Base-by-base conservation (phyloP, 768 basidiomycete species). In the Russula dissimulans region DNA sequence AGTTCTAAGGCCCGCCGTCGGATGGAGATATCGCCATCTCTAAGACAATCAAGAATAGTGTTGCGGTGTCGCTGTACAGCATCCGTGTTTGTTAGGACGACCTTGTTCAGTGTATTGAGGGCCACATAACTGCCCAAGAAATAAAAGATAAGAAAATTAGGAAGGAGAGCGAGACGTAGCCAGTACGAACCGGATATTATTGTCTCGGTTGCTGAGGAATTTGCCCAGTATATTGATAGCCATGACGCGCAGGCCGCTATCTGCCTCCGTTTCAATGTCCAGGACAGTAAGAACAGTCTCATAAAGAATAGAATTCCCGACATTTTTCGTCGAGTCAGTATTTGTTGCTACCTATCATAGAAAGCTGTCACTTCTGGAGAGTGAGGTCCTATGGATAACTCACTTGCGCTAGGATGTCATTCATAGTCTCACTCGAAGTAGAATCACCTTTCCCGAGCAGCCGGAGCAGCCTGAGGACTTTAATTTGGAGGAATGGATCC, bases 11-110 rank as follows among this genome's bases (percentile, higher is more conserved):
- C 97, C 58, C 97, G 87, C 46, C 97, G 86, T 38, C 97, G 86
- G 70, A 99, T 99, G 10, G 97, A 99, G 57, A 99, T 97, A 67
- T 98, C 97, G 10, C 95, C 97, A 66, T 99, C 97, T n/a, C 95
- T 87, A 42, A 99, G 77, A 76, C 97, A 99, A 71, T 98, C 95
- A n/a, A 99, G 84, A 65, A 99, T 97, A 66, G 91, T 98, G 72
- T 95, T 94, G 29, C 94, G 89, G 72, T 99, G 97, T 26, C 97
- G 86, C 72, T 97, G 95, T 1, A 99, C 97, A 17, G 97, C 97
- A 72, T 91, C 93, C 11, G 95, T 98, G 72, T 97, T 95, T 79
- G 98, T 94, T 9, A 90, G 81, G 7, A 99, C 97, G 41, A 98
- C 95, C 71, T 98, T 97, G 78, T 95, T 97, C 47, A 99, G 81